Base-by-base conservation (phyloP, 2,329 filamentous ascomycete species). In the Sporothrix mexicana region DNA sequence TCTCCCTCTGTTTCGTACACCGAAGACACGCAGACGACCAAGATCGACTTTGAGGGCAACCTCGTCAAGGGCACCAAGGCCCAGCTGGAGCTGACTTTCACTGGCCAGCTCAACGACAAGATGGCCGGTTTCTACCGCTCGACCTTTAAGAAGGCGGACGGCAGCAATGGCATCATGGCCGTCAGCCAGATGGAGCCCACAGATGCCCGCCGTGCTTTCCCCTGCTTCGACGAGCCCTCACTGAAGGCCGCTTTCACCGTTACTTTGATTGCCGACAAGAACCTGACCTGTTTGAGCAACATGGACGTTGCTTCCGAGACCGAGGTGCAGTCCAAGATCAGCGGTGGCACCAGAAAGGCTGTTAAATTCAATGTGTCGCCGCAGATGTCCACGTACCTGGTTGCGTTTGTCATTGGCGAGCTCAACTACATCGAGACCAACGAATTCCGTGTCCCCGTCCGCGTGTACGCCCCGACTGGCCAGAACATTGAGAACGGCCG, bases 131-230 rank as follows among this genome's bases (percentile, higher is more conserved):
- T 95, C 86, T 95, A 95, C 83, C 87, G 95, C 73, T 97, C 94
- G 1, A 97, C 94, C 7, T 98, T 95, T 86, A 97, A 96, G 85
- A 91, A 90, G 74, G 83, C 88, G 67, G 90, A 96, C 79, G 95
- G 95, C 53, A 89, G 89, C 74, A 90, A 91, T 73, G 93, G 92
- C 77, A 92, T 95, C 80, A 87, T 98, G 79, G 95, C 95, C 41
- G 95, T 94, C 36, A 93, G 93, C 20, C 95, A 98, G 85, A 97
- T 98, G 93, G 95, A 98, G 85, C 92, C 95, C 53, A 98, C 95
- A 15, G 95, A 98, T 84, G 95, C 94, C 75, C 90, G 95, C 78
- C 88, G 95, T 77, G 94, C 95, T 7, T 97, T 98, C 84, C 95
- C 95, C 59, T 98, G 95, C 84, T 98, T 98, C 81, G 95, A 98